Evolutionary conservation across 345 rosid species (phyloP).

Genomic region (Dipteronia dyeriana): DNA sequence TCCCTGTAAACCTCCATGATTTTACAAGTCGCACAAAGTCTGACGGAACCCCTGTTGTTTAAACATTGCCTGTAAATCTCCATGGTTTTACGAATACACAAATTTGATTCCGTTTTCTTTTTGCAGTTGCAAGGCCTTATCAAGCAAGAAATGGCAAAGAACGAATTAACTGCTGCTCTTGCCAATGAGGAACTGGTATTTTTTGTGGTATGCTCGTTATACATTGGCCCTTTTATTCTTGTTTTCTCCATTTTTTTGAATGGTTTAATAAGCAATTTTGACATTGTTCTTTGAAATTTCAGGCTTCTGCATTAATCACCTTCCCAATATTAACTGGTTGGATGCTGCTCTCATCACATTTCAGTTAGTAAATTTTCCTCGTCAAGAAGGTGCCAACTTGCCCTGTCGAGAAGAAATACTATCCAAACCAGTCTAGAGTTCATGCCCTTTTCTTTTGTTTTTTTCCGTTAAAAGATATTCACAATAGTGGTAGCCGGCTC

Average conservation of each 20-base stretch:
- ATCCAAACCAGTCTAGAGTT: neutral
- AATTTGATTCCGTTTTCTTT: slow-evolving; percentile 4
- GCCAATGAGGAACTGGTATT: slow-evolving; percentile 68
- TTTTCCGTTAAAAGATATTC: neutral
- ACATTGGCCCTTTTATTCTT: neutral
- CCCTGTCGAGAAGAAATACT: neutral
- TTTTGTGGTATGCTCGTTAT: slow-evolving; percentile 55
- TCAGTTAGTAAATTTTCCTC: slow-evolving; percentile 19
- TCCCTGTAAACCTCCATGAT: neutral
- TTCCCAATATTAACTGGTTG: slow-evolving; percentile 72
- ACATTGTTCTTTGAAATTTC: slow-evolving; percentile 23
- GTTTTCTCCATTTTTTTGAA: neutral
- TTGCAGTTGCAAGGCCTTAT: slow-evolving; percentile 70
- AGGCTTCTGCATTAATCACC: slow-evolving; percentile 77
- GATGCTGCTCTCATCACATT: slow-evolving; percentile 45
- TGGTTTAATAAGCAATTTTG: neutral
- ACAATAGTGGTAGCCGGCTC: neutral
- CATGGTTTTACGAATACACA: neutral
- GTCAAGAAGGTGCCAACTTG: slow-evolving; percentile 6
- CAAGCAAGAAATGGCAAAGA: slow-evolving; percentile 62
- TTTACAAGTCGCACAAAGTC: neutral
- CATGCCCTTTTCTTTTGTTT: no score
- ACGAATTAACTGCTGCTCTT: slow-evolving; percentile 55
- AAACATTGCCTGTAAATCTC: neutral
- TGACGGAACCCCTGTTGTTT: neutral